A percentile compares a stretch with the other conserved stretches of the same genome.
These are phyloP conservation scores for Ramaria sp. DNA, from an alignment of 768 basidiomycete species.

Conservation along the genomic window DNA sequence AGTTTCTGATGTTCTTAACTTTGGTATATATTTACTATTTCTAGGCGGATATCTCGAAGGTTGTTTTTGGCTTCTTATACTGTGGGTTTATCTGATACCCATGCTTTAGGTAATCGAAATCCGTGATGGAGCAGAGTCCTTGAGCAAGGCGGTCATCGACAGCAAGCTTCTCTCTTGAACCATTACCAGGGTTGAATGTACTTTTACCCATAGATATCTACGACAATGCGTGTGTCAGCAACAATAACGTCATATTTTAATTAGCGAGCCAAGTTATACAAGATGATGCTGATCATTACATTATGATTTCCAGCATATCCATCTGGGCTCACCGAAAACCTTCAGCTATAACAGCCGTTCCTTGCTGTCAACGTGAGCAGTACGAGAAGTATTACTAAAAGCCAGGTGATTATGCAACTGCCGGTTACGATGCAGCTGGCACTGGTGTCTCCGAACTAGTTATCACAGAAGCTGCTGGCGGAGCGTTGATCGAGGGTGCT, in stretches of 20 bases:
- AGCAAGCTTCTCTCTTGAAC: conserved; percentile 32
- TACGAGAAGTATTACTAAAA: too few species aligned
- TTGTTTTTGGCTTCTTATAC: conserved; percentile 6
- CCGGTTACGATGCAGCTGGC: too few species aligned
- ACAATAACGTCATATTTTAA: too few species aligned
- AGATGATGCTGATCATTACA: too few species aligned
- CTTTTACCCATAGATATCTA: not conserved
- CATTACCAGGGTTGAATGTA: not conserved
- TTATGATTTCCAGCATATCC: too few species aligned
- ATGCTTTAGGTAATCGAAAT: conserved; percentile 61
- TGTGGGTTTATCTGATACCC: not conserved
- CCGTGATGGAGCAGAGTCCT: conserved; percentile 67
- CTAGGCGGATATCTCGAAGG: conserved; percentile 21
- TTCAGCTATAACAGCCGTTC: too few species aligned
- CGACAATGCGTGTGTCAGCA: too few species aligned
- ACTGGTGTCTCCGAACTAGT: not conserved
- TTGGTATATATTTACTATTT: not conserved
- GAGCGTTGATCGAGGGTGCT: not conserved
- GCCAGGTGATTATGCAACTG: too few species aligned
- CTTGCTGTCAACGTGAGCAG: too few species aligned
- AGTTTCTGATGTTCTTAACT: not conserved
- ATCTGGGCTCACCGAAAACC: too few species aligned
- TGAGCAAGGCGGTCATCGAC: conserved; percentile 67
- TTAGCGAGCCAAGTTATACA: too few species aligned
- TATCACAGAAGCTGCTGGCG: not conserved